A percentile compares a stretch with the other conserved stretches of the same genome.
These are phyloP conservation scores for Trichoderma gracile DNA, from an alignment of 2,329 filamentous ascomycete genomes.

Conservation along the genomic window DNA sequence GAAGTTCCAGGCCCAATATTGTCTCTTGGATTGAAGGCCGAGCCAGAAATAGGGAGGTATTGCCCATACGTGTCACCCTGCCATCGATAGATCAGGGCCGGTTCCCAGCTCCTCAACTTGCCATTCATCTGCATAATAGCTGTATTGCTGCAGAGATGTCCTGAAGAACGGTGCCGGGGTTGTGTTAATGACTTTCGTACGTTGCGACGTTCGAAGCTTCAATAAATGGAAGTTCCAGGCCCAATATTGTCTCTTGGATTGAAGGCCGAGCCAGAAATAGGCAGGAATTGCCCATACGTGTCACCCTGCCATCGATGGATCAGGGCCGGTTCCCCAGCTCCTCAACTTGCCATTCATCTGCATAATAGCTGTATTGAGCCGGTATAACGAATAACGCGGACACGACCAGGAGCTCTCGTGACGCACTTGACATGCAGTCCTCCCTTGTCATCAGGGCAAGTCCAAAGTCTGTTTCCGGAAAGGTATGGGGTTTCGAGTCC, in stretches of 20 bases:
- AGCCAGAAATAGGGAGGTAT: background rate
- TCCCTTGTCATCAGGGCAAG: background rate
- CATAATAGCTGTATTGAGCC: background rate
- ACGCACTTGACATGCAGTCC: background rate
- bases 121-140: background rate
- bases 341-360: background rate
- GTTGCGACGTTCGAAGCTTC: too few relatives aligned
- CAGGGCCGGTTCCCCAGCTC: background rate
- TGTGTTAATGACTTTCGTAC: too few relatives aligned
- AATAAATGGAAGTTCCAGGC: too few relatives aligned
- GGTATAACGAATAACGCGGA: background rate
- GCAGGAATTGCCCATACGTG: background rate
- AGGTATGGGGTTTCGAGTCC: background rate
- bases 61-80: background rate
- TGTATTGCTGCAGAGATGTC: background rate
- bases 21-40: background rate
- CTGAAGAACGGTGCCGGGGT: background rate
- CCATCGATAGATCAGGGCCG: background rate
- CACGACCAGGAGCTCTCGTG: background rate
- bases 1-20: background rate
- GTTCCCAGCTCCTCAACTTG: background rate
- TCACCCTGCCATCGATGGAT: background rate
- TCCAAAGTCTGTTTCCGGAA: slow-evolving; percentile 12
- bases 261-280: background rate
- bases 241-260: too few relatives aligned